Conservation (phyloP, 768 basidiomycete genomes). For the Ramaria sp. region DNA sequence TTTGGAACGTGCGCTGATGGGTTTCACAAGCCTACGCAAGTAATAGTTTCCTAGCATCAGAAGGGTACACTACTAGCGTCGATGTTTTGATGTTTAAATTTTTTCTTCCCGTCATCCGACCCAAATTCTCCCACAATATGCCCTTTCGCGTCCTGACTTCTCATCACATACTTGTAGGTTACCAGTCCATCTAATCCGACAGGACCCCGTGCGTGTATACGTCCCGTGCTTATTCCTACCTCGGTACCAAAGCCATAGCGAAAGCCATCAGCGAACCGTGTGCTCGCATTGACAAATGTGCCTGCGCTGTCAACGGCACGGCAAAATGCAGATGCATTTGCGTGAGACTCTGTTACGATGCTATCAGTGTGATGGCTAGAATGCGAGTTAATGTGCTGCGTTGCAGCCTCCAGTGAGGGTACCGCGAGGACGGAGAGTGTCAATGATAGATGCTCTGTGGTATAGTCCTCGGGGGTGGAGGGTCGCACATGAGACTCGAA, state of each 20-base stretch:
- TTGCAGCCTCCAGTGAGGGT: slow-evolving; percentile 61
- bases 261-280: slow-evolving; percentile 94
- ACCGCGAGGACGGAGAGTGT: slow-evolving; percentile 73
- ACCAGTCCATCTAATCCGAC: slow-evolving; percentile 91
- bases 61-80: slow-evolving; percentile 36
- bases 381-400: slow-evolving; percentile 83
- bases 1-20: no score
- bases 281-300: slow-evolving; percentile 90
- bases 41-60: slow-evolving; percentile 20
- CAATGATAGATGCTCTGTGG: slow-evolving; percentile 80
- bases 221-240: slow-evolving; percentile 94
- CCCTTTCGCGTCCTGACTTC: slow-evolving; percentile 60
- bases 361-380: slow-evolving; percentile 93
- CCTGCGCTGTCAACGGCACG: slow-evolving; percentile 86
- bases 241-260: slow-evolving; percentile 96
- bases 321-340: slow-evolving; percentile 61
- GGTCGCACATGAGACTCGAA: slow-evolving; percentile 29
- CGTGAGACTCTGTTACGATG: slow-evolving; percentile 76
- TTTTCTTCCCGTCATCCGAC: slow-evolving; percentile 51
- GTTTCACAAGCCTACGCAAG: no score
- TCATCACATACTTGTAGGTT: slow-evolving; percentile 92
- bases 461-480: slow-evolving; percentile 56
- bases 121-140: slow-evolving; percentile 88
- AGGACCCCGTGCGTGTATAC: slow-evolving; percentile 93
- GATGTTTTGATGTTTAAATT: slow-evolving; percentile 53